Evolutionary conservation across 495 filamentous ascomycete species (phyloP).

Genomic region (Penicillium ucsense): DNA sequence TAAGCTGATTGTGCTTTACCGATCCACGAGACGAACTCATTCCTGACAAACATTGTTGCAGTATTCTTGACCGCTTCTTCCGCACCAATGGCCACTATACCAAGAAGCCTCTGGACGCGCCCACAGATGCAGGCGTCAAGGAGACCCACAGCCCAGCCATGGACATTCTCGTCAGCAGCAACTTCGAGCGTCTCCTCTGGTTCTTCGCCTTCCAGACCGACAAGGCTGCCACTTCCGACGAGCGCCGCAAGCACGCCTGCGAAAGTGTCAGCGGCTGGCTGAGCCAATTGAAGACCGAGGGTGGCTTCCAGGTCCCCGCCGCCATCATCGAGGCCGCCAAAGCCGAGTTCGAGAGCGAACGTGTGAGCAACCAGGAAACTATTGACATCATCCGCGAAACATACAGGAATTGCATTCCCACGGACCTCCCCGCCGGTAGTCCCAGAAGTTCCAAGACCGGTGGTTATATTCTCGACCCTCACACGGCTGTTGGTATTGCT

Average conservation of each 20-base stretch:
- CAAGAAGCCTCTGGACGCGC: slow-evolving; percentile 35
- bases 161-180: slow-evolving; percentile 91
- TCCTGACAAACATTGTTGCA: background rate
- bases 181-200: slow-evolving; percentile 97
- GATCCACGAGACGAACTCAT: background rate
- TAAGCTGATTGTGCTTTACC: background rate
- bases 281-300: slow-evolving; percentile 60
- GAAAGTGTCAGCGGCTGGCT: slow-evolving; percentile 65
- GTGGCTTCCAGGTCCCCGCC: slow-evolving; percentile 67
- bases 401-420: slow-evolving; percentile 42
- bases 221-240: slow-evolving; percentile 15
- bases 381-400: slow-evolving; percentile 58
- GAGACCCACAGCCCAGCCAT: slow-evolving; percentile 88
- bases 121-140: slow-evolving; percentile 29
- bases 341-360: slow-evolving; percentile 67
- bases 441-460: slow-evolving; percentile 25
- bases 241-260: slow-evolving; percentile 30
- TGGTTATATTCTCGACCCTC: slow-evolving; percentile 80
- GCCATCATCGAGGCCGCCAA: slow-evolving; percentile 56
- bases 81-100: slow-evolving; percentile 74
- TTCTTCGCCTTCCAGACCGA: slow-evolving; percentile 65
- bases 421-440: slow-evolving; percentile 18
- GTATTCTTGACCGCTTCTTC: slow-evolving; percentile 70
- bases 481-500: slow-evolving; percentile 76
- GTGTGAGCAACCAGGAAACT: slow-evolving; percentile 72